Conservation (phyloP, 208 protist genomes). For the Wallacemonas sp. region DNA sequence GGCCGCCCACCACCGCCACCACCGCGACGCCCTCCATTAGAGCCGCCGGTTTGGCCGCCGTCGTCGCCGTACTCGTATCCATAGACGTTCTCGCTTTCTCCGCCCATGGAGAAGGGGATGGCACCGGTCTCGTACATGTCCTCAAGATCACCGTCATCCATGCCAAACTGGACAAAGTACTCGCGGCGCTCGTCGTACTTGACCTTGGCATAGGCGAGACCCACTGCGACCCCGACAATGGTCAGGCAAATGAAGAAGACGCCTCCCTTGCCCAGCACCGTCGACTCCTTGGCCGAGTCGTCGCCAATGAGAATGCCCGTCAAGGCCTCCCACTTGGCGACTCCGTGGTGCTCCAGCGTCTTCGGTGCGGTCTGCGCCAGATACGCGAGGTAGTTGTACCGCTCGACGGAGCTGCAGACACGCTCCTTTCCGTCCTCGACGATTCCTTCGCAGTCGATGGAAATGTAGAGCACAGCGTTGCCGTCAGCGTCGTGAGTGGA, state of each 20-base stretch:
- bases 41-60: neutral
- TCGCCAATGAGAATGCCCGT: conserved; percentile 35
- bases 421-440: conserved; percentile 9
- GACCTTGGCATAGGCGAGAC: conserved; percentile 51
- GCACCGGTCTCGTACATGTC: conserved; percentile 67
- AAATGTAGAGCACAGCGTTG: conserved; percentile 50
- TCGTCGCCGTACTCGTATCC: neutral
- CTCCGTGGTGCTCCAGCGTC: conserved; percentile 20
- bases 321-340: conserved; percentile 23
- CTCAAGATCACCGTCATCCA: conserved; percentile 74
- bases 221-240: conserved; percentile 25
- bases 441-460: conserved; percentile 53
- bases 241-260: conserved; percentile 33
- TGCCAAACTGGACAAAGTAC: conserved; percentile 77
- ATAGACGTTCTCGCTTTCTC: conserved; percentile 9
- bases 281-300: conserved; percentile 14
- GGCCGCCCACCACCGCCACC: conserved; percentile 2
- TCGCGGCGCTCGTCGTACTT: conserved; percentile 76
- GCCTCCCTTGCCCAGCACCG: conserved; percentile 6
- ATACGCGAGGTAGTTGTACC: conserved; percentile 63
- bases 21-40: neutral
- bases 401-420: conserved; percentile 52
- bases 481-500: conserved; percentile 31
- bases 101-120: conserved; percentile 17
- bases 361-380: conserved; percentile 21